Percentiles rank a stretch among this genome's conserved stretches.
Evolutionary conservation across 2,329 filamentous ascomycete species (phyloP).

Genomic region (Claviceps sp.): DNA sequence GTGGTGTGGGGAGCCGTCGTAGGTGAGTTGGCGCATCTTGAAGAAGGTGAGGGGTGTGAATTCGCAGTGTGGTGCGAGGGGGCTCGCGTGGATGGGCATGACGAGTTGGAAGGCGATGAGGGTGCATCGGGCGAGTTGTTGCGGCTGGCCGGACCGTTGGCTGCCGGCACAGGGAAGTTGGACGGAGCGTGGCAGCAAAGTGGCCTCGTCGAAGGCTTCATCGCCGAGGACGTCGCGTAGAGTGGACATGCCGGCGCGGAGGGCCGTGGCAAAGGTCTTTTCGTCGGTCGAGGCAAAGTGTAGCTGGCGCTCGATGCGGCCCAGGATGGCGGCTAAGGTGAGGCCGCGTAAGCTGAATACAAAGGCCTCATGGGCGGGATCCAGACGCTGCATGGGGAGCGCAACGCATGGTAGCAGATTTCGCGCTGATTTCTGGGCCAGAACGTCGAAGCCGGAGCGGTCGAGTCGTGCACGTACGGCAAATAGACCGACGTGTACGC

Average conservation of each 20-base stretch:
- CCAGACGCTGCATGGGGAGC: conserved; percentile 38
- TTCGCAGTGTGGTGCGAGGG: conserved; percentile 36
- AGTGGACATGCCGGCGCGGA: conserved; percentile 29
- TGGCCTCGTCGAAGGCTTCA: conserved; percentile 31
- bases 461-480: conserved; percentile 39
- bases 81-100: conserved; percentile 44
- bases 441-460: conserved; percentile 46
- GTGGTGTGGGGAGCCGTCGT: conserved; percentile 33
- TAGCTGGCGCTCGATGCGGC: conserved; percentile 20
- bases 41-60: conserved; percentile 54
- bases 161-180: conserved; percentile 24
- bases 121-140: conserved; percentile 7
- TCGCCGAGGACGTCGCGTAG: conserved; percentile 30
- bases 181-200: conserved; percentile 29
- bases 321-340: conserved; percentile 20
- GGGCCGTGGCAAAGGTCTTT: conserved; percentile 29
- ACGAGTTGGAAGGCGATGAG: conserved; percentile 47
- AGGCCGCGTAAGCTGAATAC: conserved; percentile 35
- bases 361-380: conserved; percentile 41
- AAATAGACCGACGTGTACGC: conserved; percentile 46
- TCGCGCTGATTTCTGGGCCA: conserved; percentile 41
- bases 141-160: background rate
- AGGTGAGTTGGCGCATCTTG: conserved; percentile 50
- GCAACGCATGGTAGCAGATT: conserved; percentile 48
- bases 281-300: conserved; percentile 26